Evolutionary conservation across 257 asterid genomes (phyloP).

Genomic region (Jasminum sambac): DNA sequence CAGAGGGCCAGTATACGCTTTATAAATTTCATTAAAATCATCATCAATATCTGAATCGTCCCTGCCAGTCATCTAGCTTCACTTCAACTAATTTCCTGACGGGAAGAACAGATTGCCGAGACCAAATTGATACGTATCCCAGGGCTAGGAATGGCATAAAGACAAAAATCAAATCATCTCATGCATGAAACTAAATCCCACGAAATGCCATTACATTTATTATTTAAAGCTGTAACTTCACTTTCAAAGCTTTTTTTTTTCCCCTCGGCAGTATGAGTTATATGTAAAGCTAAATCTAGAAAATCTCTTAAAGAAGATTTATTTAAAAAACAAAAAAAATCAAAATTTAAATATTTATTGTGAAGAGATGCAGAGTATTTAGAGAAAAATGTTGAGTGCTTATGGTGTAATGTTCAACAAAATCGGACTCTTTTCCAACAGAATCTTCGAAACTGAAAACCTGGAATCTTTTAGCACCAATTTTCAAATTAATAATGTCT

Average conservation of each 20-base stretch:
- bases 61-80: slow-evolving; percentile 61
- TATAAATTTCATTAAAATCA: slow-evolving; percentile 87
- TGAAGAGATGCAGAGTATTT: slow-evolving; percentile 1
- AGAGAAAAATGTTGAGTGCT: background rate
- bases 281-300: background rate
- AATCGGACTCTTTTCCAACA: background rate
- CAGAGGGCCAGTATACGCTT: slow-evolving; percentile 89
- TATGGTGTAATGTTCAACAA: background rate
- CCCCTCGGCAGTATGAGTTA: background rate
- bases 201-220: background rate
- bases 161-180: background rate
- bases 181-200: background rate
- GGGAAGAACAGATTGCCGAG: background rate
- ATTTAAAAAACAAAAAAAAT: background rate
- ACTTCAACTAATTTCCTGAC: slow-evolving; percentile 30
- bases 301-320: background rate
- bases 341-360: background rate
- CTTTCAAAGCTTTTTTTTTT: background rate
- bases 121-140: background rate
- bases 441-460: background rate
- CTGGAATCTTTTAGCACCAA: background rate
- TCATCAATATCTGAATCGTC: slow-evolving; percentile 73
- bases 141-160: background rate
- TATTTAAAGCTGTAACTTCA: background rate
- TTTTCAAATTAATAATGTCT: background rate